Evolutionary conservation across 1,284 basidiomycete species (phyloP), one percentile per base, ranked within the genome.

Genomic region (Microbotryum saponariae): DNA sequence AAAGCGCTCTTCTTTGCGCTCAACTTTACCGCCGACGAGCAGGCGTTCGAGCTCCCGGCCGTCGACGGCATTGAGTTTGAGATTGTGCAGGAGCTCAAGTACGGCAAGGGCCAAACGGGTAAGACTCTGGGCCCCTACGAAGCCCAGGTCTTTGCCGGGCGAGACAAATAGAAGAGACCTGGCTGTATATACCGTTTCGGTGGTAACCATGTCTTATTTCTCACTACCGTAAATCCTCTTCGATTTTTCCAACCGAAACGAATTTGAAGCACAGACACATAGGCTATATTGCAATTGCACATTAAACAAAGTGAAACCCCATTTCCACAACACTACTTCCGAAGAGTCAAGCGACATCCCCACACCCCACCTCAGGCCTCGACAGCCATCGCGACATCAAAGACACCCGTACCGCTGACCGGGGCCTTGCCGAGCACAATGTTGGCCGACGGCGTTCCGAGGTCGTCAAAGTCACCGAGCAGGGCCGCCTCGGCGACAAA

Each of bases 401-500:
- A 97, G 25, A 85, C 84, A 14, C 91, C 92, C 37, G 92, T 97
- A 9, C 92, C 92, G 46, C 85, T 88, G 59, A 80, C 77, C 71
- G 83, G 89, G 8, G 90, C 88, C 70, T 86, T 82, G 56, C 92
- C 92, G 67, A 97, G 76, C 37, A 63, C 66, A 21, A 99, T 89
- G 75, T 87, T 92, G 4, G 90, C 87, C 10, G 89, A 90, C 0
- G 93, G 94, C 10, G 54, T 29, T 23, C 59, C 83, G 68, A 97
- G 79, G 74, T 92, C 87, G 74, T 98, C 94, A 76, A 87, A 93
- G 77, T 98, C 94, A 46, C 94, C 94, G 75, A 88, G 85, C 59
- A 99, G 78, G 0, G 92, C 91, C 18, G 94, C 93, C 66, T 97
- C 92, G 12, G 91, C 90, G 70, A 99, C 77, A 81, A 98, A 97